phyloP scores from a whole-genome alignment of 2,329 filamentous ascomycete species.

The Penicillium olsonii region DNA sequence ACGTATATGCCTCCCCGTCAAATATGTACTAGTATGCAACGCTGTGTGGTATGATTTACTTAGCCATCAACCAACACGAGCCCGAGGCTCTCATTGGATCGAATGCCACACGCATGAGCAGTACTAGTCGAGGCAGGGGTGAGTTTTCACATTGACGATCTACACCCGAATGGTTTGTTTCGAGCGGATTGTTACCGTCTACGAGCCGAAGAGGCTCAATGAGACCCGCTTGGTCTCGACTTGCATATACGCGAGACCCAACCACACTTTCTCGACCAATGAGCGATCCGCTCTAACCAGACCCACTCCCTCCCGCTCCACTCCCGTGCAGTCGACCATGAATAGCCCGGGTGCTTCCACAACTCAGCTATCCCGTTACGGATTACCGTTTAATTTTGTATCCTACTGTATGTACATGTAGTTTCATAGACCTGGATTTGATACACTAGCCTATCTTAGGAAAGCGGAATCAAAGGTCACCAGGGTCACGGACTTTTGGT shows the following conservation, averaged over 20 bases:
- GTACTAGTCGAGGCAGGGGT: neutral
- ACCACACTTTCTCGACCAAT: neutral
- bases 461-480: too few species aligned
- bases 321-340: neutral
- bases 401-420: neutral
- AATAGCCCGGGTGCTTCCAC: neutral
- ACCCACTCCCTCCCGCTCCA: neutral
- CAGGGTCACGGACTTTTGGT: too few species aligned
- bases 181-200: neutral
- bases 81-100: neutral
- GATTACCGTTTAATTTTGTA: too few species aligned
- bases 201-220: conserved; percentile 9
- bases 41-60: neutral
- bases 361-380: neutral
- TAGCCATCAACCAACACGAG: neutral
- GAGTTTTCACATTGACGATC: neutral
- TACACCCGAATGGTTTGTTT: neutral
- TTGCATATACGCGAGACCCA: conserved; percentile 4
- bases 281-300: neutral
- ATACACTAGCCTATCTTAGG: too few species aligned
- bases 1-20: conserved; percentile 3
- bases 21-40: too few species aligned
- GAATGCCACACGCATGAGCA: neutral
- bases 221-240: conserved; percentile 1
- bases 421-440: neutral